Evolutionary conservation across 148 eudicot species (phyloP).

Genomic region (Beta vulgaris): DNA sequence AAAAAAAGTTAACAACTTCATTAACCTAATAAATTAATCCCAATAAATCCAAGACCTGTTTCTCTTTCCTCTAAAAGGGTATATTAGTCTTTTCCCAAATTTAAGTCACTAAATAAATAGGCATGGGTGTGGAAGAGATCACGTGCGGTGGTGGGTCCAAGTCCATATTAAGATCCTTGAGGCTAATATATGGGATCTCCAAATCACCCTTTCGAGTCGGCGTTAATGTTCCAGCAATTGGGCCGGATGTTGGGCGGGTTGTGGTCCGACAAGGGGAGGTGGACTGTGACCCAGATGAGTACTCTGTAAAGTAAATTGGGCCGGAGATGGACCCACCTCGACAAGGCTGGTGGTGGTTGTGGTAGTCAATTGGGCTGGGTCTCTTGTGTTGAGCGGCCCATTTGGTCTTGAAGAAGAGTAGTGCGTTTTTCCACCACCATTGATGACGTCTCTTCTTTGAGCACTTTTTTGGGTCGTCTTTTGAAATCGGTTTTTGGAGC

Average conservation of each 20-base stretch:
- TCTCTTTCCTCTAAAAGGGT: not conserved
- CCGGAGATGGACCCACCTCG: constrained; percentile 46
- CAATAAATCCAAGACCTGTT: not conserved
- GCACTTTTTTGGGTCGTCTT: constrained; percentile 47
- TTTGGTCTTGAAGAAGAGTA: constrained; percentile 49
- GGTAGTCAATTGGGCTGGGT: constrained; percentile 48
- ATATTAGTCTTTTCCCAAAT: not conserved
- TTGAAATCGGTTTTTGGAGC: constrained; percentile 72
- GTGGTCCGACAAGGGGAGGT: constrained; percentile 50
- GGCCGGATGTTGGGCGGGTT: constrained; percentile 57
- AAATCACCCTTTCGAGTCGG: constrained; percentile 35
- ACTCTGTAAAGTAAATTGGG: constrained; percentile 72
- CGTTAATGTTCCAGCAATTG: constrained; percentile 37
- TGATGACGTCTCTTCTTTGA: constrained; percentile 40
- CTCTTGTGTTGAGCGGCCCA: constrained; percentile 52
- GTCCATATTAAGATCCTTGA: constrained; percentile 72
- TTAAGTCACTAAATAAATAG: constrained; percentile 78
- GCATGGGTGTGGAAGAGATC: constrained; percentile 51
- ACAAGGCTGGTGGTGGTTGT: constrained; percentile 6
- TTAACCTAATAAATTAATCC: not conserved
- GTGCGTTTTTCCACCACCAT: constrained; percentile 74
- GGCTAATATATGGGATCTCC: constrained; percentile 63
- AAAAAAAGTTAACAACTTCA: not conserved
- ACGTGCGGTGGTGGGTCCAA: constrained; percentile 32
- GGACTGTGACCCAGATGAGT: constrained; percentile 45